Base-by-base conservation (phyloP, 2,329 filamentous ascomycete genomes). In the Didymellaceae sp. region DNA sequence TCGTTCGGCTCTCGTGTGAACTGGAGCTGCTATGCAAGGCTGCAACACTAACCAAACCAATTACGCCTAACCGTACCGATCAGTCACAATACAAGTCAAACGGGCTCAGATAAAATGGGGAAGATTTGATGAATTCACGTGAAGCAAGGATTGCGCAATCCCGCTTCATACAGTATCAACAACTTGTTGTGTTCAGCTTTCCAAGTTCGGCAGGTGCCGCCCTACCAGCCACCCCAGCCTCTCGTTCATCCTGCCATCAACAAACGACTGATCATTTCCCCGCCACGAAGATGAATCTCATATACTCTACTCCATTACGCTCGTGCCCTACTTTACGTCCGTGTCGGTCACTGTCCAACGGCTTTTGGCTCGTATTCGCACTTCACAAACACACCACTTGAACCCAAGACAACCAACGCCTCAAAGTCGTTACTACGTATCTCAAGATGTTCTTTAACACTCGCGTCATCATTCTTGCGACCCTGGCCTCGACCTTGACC, bases 371-470 rank as follows among this genome's bases (percentile, higher is more conserved):
- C n/a, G n/a, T n/a, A 24, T 28, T 9, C 21, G 30, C 32, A 18
- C 33, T 22, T 20, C 34, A 31, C 48, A 35, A 20, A 25, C 20
- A 14, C 34, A 28, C 32, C 31, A 32, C 26, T 13, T 42, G 31
- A 42, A 38, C 11, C 21, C 32, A 13, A 38, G 21, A 32, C 37
- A 21, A 37, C 16, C 34, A 22, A n/a, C n/a, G n/a, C n/a, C n/a
- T 24, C 32, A 32, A 42, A n/a, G n/a, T n/a, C 37, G 21, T 16
- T 10, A 8, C 56, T 62, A 24, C 59, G 48, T 35, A 39, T 26
- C 37, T 39, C 57, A 63, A 53, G 2, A 71, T 71, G 69, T 57
- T 64, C 34, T 58, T 71, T 58, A 61, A 57, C 43, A 42, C 45
- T 14, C 58, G 47, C 31, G 44, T 47, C 45, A 26, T 70, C 14